phyloP scores from a whole-genome alignment of 202 grass and related monocot species.

The Zoysia matrella region DNA sequence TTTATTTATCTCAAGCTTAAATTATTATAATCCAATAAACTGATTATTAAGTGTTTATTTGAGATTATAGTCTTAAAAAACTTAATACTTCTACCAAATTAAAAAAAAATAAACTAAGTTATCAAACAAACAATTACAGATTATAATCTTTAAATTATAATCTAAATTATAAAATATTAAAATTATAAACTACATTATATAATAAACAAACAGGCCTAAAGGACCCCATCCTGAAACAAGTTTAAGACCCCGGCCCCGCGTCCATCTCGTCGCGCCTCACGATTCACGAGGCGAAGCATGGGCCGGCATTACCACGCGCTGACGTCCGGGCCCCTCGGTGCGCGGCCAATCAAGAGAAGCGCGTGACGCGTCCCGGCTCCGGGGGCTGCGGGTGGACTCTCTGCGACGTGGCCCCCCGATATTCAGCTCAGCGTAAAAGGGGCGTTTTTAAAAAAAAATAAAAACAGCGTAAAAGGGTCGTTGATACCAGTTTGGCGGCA shows the following conservation, averaged over 20 bases:
- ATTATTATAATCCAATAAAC: too few species aligned
- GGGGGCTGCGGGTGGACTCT: background rate
- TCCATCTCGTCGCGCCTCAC: slow-evolving; percentile 1
- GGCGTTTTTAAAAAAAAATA: background rate
- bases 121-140: too few species aligned
- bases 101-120: too few species aligned
- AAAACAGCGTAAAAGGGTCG: too few species aligned
- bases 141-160: too few species aligned
- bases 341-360: slow-evolving; percentile 40
- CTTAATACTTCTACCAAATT: too few species aligned
- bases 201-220: too few species aligned
- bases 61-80: too few species aligned
- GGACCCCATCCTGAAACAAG: background rate
- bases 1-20: too few species aligned
- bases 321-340: slow-evolving; percentile 22
- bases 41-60: too few species aligned
- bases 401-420: background rate
- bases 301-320: slow-evolving; percentile 24
- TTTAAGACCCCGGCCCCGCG: background rate
- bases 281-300: slow-evolving; percentile 34
- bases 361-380: slow-evolving; percentile 15
- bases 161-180: too few species aligned
- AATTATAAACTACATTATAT: too few species aligned
- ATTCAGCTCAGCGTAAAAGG: slow-evolving; percentile 13
- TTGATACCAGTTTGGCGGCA: background rate